phyloP scores from a whole-genome alignment of 108 stramenopile genomes.

The Asterionellopsis glacialis region DNA sequence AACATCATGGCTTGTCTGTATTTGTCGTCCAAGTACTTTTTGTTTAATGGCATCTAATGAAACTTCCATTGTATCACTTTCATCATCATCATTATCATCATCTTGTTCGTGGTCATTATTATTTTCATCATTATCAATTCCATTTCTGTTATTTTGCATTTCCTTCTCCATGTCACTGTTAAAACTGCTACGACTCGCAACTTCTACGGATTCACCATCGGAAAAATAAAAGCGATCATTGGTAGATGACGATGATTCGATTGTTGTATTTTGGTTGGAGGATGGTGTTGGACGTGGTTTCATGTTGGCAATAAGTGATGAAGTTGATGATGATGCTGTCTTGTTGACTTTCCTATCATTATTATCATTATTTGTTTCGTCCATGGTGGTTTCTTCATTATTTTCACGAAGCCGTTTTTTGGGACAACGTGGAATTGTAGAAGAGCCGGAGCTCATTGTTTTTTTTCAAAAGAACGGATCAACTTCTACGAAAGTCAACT shows the following conservation, averaged over 20 bases:
- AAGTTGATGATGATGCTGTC: not conserved
- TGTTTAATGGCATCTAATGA: slow-evolving; percentile 33
- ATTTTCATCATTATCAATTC: slow-evolving; percentile 4
- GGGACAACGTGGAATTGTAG: no score
- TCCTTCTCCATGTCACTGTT: not conserved
- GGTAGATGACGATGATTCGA: not conserved
- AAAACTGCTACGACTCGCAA: not conserved
- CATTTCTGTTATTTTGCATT: not conserved
- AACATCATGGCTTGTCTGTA: no score
- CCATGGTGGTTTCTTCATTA: not conserved
- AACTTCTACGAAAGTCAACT: no score
- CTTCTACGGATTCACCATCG: not conserved
- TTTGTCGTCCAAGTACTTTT: slow-evolving; percentile 28
- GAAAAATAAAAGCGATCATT: not conserved
- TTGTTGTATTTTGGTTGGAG: not conserved
- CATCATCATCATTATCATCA: not conserved
- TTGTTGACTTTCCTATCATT: not conserved
- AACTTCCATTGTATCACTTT: slow-evolving; percentile 10
- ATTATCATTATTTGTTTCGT: not conserved
- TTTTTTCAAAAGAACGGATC: no score
- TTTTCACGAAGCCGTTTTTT: no score
- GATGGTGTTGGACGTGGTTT: not conserved
- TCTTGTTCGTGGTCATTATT: slow-evolving; percentile 5
- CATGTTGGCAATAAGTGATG: not conserved
- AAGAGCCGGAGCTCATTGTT: no score